A percentile compares a stretch with the other conserved stretches of the same genome.
These are phyloP conservation scores for Puccinellia tenuiflora DNA, from an alignment of 176 grass and related monocot genomes.

Conservation along the genomic window DNA sequence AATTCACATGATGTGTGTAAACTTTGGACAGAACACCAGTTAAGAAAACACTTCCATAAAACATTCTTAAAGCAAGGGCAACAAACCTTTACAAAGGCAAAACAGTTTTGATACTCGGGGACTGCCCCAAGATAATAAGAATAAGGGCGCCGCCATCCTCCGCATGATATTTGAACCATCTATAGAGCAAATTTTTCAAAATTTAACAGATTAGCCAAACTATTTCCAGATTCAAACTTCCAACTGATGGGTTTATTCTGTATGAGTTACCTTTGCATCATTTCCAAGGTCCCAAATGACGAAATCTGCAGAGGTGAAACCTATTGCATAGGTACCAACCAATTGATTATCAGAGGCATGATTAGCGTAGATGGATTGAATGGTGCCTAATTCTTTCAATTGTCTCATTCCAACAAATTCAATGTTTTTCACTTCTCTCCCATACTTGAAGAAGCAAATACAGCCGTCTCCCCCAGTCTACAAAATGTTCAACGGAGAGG, in stretches of 20 bases:
- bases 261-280: constrained; percentile 67
- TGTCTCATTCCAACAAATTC: constrained; percentile 90
- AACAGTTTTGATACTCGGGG: constrained; percentile 76
- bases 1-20: neutral
- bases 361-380: constrained; percentile 54
- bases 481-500: constrained; percentile 35
- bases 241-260: neutral
- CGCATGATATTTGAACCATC: constrained; percentile 78
- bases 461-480: constrained; percentile 97
- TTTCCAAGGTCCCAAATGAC: constrained; percentile 90
- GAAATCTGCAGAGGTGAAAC: constrained; percentile 93
- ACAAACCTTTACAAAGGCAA: constrained; percentile 83
- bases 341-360: constrained; percentile 12
- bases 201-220: constrained; percentile 23
- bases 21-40: neutral
- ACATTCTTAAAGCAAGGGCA: constrained; percentile 5
- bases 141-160: constrained; percentile 87
- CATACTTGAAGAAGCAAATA: constrained; percentile 86
- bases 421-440: constrained; percentile 35
- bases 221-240: neutral
- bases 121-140: constrained; percentile 79
- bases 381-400: constrained; percentile 83
- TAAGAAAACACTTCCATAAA: neutral
- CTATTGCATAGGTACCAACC: constrained; percentile 57
- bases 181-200: neutral